These are phyloP conservation scores for Oryza glumipatula DNA, from an alignment of 176 grass and related monocot species.

Conservation along the genomic window DNA sequence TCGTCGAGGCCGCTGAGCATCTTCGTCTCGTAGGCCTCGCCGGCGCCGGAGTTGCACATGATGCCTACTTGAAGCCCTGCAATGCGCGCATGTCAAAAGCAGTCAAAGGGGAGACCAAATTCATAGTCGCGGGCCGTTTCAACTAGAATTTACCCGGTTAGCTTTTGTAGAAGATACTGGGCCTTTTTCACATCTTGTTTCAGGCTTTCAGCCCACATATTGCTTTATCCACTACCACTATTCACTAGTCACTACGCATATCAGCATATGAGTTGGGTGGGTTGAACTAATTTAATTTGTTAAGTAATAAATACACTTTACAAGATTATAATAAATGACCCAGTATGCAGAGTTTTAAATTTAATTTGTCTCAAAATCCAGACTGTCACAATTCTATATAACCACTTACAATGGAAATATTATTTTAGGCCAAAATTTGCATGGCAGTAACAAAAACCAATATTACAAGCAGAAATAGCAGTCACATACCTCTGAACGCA, in stretches of 20 bases:
- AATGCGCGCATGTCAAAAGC: not conserved
- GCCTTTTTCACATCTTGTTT: not conserved
- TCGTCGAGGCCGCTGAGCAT: slow-evolving; percentile 44
- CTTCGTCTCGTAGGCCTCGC: slow-evolving; percentile 57
- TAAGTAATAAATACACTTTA: not conserved
- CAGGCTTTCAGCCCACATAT: not conserved
- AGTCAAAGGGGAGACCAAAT: not conserved
- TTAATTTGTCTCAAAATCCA: not conserved
- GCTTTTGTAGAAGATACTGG: not conserved
- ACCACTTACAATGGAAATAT: no score
- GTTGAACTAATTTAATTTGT: not conserved
- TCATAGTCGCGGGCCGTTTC: not conserved
- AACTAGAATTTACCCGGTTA: not conserved
- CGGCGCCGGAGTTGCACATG: slow-evolving; percentile 55
- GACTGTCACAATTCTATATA: not conserved
- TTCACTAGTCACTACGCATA: not conserved
- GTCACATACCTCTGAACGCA: slow-evolving; percentile 43
- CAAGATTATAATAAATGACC: not conserved
- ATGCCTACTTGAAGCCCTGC: slow-evolving; percentile 60
- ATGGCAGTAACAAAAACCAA: not conserved
- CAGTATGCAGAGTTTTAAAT: not conserved
- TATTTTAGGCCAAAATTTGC: not conserved
- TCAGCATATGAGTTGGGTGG: not conserved
- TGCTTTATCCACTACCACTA: not conserved
- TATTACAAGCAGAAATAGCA: no score